Evolutionary conservation across 1,139 yeast species (phyloP), one percentile per base, ranked within the genome.

Genomic region (Kluyveromyces marxianus): DNA sequence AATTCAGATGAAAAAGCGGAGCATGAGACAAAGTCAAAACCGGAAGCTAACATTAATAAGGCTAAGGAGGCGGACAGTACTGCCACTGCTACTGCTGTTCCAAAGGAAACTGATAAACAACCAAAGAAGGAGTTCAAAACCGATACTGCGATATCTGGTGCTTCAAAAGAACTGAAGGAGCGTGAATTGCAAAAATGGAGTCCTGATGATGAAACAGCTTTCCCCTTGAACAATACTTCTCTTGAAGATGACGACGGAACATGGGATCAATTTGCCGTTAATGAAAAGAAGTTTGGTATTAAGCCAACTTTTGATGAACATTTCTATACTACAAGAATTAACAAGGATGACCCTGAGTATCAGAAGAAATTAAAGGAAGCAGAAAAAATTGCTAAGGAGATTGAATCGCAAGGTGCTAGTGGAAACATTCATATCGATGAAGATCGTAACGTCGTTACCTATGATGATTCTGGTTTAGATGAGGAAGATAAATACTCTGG

Each of bases 401-500:
- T 92, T 56, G 94, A 85, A 62, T 68, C 72, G 38, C 83, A 79
- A 53, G 71, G 77, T 5, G 60, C 71, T 46, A 75, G 83, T 25
- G 82, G 82, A 34, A 89, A 87, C 61, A 70, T 79, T 35, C 97
- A 92, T 65, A 55, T 90, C 34, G 88, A 95, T 51, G 98, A 92
- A 63, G 98, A 92, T 66, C 79, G 98, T 63, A 96, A 96, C 25
- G 50, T 79, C 25, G 50, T 79, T 10, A 63, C 63, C 25, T 76
- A 84, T 36, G 96, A 87, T 60, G 96, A 87, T 61, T 77, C 85
- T 51, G 96, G 95, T 2, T 55, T 86, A 56, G 97, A 92, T 64
- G 98, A 92, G 67, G 99, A 94, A 64, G 97, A 89, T 65, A 86
- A 86, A 67, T 92, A 90, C 62, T 88, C 97, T 2, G 97, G 97